These are phyloP conservation scores for Phytophthora fragariae DNA, from an alignment of 352 stramenopile species.

Conservation along the genomic window DNA sequence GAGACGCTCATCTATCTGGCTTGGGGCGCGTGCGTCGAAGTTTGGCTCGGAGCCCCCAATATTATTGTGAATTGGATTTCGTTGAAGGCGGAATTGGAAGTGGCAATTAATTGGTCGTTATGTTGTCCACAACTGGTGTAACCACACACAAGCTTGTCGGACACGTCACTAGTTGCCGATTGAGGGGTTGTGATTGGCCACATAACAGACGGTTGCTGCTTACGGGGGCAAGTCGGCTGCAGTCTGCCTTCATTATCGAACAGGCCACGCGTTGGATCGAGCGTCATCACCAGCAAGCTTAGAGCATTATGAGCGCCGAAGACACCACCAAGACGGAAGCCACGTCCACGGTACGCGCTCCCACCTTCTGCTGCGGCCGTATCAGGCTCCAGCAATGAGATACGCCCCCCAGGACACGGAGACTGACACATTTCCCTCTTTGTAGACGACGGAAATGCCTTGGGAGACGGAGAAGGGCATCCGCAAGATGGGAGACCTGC, in stretches of 20 bases:
- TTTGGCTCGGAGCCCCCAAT: constrained; percentile 17
- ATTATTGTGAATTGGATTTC: not conserved
- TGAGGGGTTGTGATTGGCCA: constrained; percentile 26
- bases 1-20: constrained; percentile 44
- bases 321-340: constrained; percentile 33
- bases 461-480: constrained; percentile 82
- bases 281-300: constrained; percentile 7
- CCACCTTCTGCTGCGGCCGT: not conserved
- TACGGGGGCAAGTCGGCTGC: constrained; percentile 18
- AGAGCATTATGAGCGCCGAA: constrained; percentile 34
- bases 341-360: constrained; percentile 31
- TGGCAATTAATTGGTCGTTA: not conserved
- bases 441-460: constrained; percentile 52
- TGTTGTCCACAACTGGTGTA: not conserved
- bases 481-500: constrained; percentile 86
- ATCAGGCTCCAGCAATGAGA: not conserved
- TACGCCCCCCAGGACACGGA: constrained; percentile 5
- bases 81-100: not conserved
- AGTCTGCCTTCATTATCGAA: constrained; percentile 37
- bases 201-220: constrained; percentile 36
- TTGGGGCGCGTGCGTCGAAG: constrained; percentile 1
- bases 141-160: constrained; percentile 1
- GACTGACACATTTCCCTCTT: constrained; percentile 17
- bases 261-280: constrained; percentile 41
- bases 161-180: constrained; percentile 59